A percentile compares a stretch with the other conserved stretches of the same genome.
Evolutionary conservation across 208 protist species (phyloP).

Genomic region (Leishmania tarentolae): DNA sequence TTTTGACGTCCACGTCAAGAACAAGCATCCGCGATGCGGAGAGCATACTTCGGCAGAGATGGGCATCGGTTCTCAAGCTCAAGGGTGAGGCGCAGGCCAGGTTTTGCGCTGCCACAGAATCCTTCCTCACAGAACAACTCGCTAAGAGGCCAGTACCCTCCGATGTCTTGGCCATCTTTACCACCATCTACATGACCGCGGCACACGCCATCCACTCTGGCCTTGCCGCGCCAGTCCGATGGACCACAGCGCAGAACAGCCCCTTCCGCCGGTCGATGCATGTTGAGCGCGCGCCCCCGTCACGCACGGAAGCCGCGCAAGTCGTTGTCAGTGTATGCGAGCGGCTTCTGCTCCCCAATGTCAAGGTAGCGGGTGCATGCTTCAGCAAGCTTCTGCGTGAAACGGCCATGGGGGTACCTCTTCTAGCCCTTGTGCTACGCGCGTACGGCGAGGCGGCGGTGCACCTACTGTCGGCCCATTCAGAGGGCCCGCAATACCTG

Average conservation of each 20-base stretch:
- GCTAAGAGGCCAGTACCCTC: background rate
- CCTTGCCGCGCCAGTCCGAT: constrained; percentile 20
- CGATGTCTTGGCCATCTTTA: background rate
- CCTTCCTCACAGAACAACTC: constrained; percentile 1
- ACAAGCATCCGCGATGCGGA: background rate
- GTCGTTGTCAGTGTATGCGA: constrained; percentile 21
- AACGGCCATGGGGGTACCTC: constrained; percentile 33
- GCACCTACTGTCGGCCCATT: constrained; percentile 2
- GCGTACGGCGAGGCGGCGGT: constrained; percentile 46
- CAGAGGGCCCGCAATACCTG: background rate
- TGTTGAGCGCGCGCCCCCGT: background rate
- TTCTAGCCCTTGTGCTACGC: constrained; percentile 46
- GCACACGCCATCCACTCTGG: constrained; percentile 23
- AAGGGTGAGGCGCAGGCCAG: background rate
- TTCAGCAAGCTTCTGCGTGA: constrained; percentile 20
- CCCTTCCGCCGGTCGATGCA: constrained; percentile 7
- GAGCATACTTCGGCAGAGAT: background rate
- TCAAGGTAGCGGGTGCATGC: background rate
- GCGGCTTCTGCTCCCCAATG: constrained; percentile 14
- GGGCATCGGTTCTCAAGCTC: background rate
- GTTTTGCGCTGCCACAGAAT: background rate
- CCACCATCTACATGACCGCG: constrained; percentile 8
- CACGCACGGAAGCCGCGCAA: background rate
- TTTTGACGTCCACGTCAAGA: background rate
- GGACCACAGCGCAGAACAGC: constrained; percentile 12